Conservation (phyloP, 2,329 filamentous ascomycete genomes). For the Cladosporium sp. region DNA sequence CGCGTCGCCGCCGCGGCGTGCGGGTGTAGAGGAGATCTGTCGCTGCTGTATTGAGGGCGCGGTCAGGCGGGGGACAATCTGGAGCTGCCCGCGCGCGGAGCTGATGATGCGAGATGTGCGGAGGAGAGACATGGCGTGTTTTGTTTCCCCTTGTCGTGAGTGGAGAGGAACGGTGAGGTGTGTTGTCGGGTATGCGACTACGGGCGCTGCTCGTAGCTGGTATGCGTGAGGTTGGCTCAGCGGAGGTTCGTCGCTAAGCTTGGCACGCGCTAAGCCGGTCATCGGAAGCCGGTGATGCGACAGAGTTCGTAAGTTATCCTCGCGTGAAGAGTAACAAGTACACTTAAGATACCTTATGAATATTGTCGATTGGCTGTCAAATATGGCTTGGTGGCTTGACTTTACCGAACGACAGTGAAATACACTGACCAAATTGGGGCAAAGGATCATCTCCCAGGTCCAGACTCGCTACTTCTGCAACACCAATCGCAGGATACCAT, state of each 20-base stretch:
- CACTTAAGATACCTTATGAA: no score
- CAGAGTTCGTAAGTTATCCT: no score
- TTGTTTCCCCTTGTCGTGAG: constrained; percentile 4
- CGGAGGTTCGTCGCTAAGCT: constrained; percentile 7
- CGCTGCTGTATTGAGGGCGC: constrained; percentile 22
- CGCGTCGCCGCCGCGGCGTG: constrained; percentile 49
- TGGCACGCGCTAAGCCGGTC: neutral
- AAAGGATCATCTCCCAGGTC: no score
- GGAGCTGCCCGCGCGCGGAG: constrained; percentile 28
- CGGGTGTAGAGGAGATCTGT: constrained; percentile 29
- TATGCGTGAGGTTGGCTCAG: constrained; percentile 6
- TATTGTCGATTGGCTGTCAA: no score
- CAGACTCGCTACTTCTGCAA: no score
- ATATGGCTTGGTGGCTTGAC: no score
- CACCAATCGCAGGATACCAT: no score
- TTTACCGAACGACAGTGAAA: no score
- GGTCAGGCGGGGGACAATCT: constrained; percentile 28
- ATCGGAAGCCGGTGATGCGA: no score
- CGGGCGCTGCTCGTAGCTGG: constrained; percentile 5
- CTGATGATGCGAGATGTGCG: constrained; percentile 25
- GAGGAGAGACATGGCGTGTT: constrained; percentile 11
- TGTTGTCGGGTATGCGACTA: constrained; percentile 5
- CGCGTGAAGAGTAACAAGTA: no score
- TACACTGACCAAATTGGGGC: no score
- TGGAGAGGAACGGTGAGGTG: constrained; percentile 8